These are phyloP conservation scores for Quercus glauca DNA, from an alignment of 306 rosid species.

Conservation along the genomic window DNA sequence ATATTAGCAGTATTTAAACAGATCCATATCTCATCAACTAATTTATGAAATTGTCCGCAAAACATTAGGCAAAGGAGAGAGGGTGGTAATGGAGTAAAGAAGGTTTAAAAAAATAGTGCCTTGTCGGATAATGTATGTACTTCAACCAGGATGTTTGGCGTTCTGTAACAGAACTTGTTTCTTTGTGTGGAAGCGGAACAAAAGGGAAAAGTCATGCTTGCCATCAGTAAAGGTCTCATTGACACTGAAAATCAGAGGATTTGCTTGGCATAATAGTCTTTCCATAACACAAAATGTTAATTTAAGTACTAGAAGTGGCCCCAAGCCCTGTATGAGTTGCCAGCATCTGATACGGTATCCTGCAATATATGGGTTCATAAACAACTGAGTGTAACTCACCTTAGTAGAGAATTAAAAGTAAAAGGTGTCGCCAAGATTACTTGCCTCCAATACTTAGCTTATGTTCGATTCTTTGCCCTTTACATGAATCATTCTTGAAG, in stretches of 20 bases:
- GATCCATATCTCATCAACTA: no score
- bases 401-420: background rate
- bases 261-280: background rate
- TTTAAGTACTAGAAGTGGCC: background rate
- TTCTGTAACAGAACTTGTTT: no score
- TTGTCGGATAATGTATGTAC: no score
- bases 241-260: background rate
- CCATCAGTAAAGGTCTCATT: background rate
- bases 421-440: conserved; percentile 23
- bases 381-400: no score
- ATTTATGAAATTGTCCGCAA: no score
- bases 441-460: conserved; percentile 53
- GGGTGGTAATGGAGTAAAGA: no score
- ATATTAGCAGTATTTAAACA: fast-evolving
- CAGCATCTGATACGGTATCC: conserved; percentile 14
- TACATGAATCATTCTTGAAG: conserved; percentile 70
- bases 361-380: background rate
- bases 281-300: background rate
- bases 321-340: background rate
- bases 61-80: no score
- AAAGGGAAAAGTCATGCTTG: background rate
- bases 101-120: no score
- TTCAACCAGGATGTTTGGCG: no score
- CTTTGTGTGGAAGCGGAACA: background rate
- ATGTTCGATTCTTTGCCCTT: conserved; percentile 78